Base-by-base conservation (phyloP, 1,139 yeast species). In the Candida labiduridarum region DNA sequence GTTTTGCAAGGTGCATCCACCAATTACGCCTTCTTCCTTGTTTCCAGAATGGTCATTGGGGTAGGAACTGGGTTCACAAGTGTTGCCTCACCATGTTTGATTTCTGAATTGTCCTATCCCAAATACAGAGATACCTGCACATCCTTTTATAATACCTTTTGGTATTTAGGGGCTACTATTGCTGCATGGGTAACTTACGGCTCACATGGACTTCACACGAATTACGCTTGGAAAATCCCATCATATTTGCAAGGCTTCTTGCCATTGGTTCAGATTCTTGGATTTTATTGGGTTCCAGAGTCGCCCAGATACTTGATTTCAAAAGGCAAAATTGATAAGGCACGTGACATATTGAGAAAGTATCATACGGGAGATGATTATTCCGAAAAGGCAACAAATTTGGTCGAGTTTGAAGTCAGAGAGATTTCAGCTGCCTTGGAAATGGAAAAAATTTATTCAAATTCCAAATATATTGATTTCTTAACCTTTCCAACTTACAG, bases 131-230 rank as follows among this genome's bases (percentile, higher is more conserved):
- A 74, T 15, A 66, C 68, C 27, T 60, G 70, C 33, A 79, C 84
- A 22, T 67, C 79, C 25, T 63, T 72, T 44, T 81, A 74, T 61
- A 79, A 78, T 67, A 77, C 45, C 58, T 84, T 62, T 65, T 78
- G 80, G 78, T 71, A 63, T 74, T 57, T 80, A 44, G 87, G 87
- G 40, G 79, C 85, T 10, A 63, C 79, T 35, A 57, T 82, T 45
- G 85, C 85, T 7, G 80, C 87, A 1, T 74, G 83, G 79, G 71
- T 77, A 34, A 72, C 82, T 4, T 78, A 70, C 53, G 84, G 83
- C 45, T 72, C 82, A 15, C 67, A 72, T 52, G 59, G 61, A n/a
- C 55, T 73, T 11, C 47, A 56, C 31, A 45, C 48, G 29, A 64
- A 68, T 54, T 59, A 59, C 50, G 61, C 74, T 12, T 78, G 82